phyloP scores from a whole-genome alignment of 768 basidiomycete genomes.

The Pulveroboletus sp. region DNA sequence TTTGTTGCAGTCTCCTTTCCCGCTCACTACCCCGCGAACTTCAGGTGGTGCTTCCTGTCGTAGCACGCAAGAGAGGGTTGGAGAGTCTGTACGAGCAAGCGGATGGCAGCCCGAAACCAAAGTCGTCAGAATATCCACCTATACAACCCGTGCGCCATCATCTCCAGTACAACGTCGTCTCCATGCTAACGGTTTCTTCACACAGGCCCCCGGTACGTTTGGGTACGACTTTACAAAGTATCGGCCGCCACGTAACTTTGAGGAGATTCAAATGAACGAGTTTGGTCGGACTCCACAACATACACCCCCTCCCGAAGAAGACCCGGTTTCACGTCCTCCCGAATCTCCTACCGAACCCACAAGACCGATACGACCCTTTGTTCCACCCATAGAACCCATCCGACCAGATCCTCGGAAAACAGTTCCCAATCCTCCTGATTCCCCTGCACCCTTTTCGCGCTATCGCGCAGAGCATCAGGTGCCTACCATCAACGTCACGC shows the following conservation, averaged over 20 bases:
- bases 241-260: conserved; percentile 42
- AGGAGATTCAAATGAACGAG: conserved; percentile 62
- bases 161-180: neutral
- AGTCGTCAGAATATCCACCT: conserved; percentile 33
- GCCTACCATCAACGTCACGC: conserved; percentile 32
- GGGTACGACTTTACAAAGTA: conserved; percentile 74
- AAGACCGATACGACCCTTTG: conserved; percentile 19
- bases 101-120: conserved; percentile 63
- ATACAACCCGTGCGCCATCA: conserved; percentile 56
- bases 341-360: neutral
- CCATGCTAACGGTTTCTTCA: conserved; percentile 4
- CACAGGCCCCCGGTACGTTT: conserved; percentile 78
- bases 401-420: conserved; percentile 18
- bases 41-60: conserved; percentile 79
- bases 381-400: conserved; percentile 30
- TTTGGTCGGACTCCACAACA: conserved; percentile 46
- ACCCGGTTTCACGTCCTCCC: neutral
- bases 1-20: neutral
- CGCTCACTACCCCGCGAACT: conserved; percentile 3
- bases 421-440: conserved; percentile 36
- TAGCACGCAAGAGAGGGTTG: conserved; percentile 78
- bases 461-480: conserved; percentile 36
- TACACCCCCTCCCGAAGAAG: conserved; percentile 16
- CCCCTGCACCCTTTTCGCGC: conserved; percentile 62
- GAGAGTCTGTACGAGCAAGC: conserved; percentile 65